A percentile compares a stretch with the other conserved stretches of the same genome.
phyloP scores from a whole-genome alignment of 2,329 filamentous ascomycete species.

The Xylariaceae sp. region DNA sequence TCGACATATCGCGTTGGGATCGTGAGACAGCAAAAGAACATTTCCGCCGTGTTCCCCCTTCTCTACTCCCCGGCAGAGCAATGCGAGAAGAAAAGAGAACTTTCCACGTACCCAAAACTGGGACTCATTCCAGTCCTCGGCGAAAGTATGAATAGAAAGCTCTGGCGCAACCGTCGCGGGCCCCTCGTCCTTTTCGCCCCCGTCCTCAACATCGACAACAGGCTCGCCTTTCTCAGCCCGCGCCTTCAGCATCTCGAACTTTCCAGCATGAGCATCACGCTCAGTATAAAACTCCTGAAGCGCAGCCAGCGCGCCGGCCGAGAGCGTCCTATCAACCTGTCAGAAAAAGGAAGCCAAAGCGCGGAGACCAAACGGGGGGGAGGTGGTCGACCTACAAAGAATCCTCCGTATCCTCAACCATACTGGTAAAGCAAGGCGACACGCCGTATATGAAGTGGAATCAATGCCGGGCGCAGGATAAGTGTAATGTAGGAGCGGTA shows the following conservation, averaged over 20 bases:
- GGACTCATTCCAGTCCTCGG: conserved; percentile 77
- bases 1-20: not conserved
- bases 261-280: conserved; percentile 60
- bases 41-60: not conserved
- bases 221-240: conserved; percentile 51
- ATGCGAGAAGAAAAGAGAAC: not conserved
- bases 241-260: conserved; percentile 64
- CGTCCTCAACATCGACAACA: not conserved
- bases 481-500: too few species aligned
- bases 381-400: conserved; percentile 40
- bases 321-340: conserved; percentile 47
- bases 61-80: not conserved
- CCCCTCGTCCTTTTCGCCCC: not conserved
- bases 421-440: conserved; percentile 7
- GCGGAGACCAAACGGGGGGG: not conserved
- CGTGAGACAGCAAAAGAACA: not conserved
- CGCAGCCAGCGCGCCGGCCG: conserved; percentile 61
- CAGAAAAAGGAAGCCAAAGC: not conserved
- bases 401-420: conserved; percentile 44
- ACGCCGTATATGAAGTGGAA: not conserved
- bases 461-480: too few species aligned
- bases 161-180: conserved; percentile 19
- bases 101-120: conserved; percentile 69
- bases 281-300: conserved; percentile 71
- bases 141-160: conserved; percentile 64